Evolutionary conservation across 2,329 filamentous ascomycete species (phyloP).

Genomic region (Exserohilum turcica): DNA sequence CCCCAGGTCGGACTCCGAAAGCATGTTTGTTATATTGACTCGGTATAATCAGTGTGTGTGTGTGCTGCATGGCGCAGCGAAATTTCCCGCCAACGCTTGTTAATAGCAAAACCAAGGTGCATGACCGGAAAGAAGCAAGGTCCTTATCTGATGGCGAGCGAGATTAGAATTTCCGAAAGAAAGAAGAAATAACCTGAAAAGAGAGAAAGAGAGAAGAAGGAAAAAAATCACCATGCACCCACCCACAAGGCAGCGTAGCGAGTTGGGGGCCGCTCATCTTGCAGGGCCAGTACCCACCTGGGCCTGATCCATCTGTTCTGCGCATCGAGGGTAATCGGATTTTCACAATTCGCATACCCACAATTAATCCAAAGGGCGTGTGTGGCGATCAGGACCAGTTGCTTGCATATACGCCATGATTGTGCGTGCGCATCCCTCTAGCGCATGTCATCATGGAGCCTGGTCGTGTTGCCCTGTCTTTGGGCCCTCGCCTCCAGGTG

Average conservation of each 20-base stretch:
- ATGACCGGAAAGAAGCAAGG: too few species aligned
- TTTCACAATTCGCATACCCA: slow-evolving; percentile 9
- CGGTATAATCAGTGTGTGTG: background rate
- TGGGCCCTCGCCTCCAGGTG: background rate
- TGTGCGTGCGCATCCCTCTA: slow-evolving; percentile 1
- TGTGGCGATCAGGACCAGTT: background rate
- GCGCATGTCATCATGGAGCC: slow-evolving; percentile 9
- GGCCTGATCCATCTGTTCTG: background rate
- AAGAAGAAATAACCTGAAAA: too few species aligned
- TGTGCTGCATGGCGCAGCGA: background rate
- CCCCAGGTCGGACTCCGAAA: background rate
- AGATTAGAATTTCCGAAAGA: too few species aligned
- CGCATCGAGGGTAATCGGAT: background rate
- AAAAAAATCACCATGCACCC: too few species aligned
- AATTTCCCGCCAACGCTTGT: too few species aligned
- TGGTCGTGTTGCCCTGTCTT: background rate
- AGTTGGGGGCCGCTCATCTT: too few species aligned
- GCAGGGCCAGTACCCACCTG: too few species aligned
- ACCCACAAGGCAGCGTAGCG: too few species aligned
- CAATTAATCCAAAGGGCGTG: slow-evolving; percentile 5
- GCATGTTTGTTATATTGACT: background rate
- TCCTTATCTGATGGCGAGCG: too few species aligned
- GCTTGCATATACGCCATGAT: background rate
- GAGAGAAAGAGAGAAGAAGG: too few species aligned
- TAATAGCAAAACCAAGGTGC: too few species aligned